Percentiles rank a stretch among this genome's conserved stretches.
These are phyloP conservation scores for Neofusicoccum umdonicola DNA, from an alignment of 2,329 filamentous ascomycete species.

Conservation along the genomic window DNA sequence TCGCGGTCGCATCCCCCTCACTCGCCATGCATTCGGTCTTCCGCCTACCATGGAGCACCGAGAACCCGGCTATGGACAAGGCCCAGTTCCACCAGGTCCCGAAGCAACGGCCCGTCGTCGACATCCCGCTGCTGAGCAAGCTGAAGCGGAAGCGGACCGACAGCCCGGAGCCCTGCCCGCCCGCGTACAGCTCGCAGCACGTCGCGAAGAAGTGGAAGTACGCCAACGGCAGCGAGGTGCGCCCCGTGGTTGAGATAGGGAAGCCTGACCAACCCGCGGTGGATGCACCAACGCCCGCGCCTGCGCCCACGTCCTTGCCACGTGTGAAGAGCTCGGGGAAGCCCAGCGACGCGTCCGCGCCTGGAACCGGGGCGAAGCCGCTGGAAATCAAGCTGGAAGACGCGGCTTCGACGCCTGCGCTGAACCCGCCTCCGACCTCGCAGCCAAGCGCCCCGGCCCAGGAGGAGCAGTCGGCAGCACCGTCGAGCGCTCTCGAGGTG, in stretches of 20 bases:
- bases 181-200: slow-evolving; percentile 21
- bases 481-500: slow-evolving; percentile 11
- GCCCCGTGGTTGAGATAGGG: slow-evolving; percentile 37
- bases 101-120: slow-evolving; percentile 45
- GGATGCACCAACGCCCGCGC: slow-evolving; percentile 24
- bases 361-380: slow-evolving; percentile 21
- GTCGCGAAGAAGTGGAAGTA: slow-evolving; percentile 32
- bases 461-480: slow-evolving; percentile 1
- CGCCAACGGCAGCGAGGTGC: slow-evolving; percentile 21
- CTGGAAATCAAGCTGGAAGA: slow-evolving; percentile 20
- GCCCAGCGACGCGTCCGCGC: neutral
- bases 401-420: slow-evolving; percentile 21
- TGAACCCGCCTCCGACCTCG: slow-evolving; percentile 20
- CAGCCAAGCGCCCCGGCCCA: slow-evolving; percentile 28
- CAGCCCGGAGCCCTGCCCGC: slow-evolving; percentile 42
- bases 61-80: slow-evolving; percentile 44
- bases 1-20: slow-evolving; percentile 34
- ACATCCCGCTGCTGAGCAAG: slow-evolving; percentile 48
- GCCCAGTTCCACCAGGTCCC: slow-evolving; percentile 38
- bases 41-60: slow-evolving; percentile 49
- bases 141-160: slow-evolving; percentile 60
- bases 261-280: slow-evolving; percentile 24
- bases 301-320: slow-evolving; percentile 17
- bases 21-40: slow-evolving; percentile 52
- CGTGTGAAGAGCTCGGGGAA: slow-evolving; percentile 23